These are phyloP conservation scores for Vitis hybrid DNA, from an alignment of 177 flowering plant species.

Conservation along the genomic window DNA sequence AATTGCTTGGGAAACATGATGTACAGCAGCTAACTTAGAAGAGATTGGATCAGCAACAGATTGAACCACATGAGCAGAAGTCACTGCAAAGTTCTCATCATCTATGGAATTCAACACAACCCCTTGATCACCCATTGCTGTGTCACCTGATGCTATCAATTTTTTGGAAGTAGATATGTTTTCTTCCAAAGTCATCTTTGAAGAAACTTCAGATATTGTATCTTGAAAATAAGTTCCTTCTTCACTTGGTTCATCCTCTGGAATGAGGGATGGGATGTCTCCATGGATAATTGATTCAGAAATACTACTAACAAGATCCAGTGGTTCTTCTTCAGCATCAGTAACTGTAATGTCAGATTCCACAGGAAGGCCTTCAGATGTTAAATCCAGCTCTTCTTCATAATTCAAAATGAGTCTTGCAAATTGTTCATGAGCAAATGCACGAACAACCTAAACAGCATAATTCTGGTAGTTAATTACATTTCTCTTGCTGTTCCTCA, in stretches of 20 bases:
- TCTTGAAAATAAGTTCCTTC: conserved; percentile 22
- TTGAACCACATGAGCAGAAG: conserved; percentile 38
- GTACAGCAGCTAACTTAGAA: conserved; percentile 86
- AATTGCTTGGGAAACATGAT: conserved; percentile 96
- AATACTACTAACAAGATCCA: conserved; percentile 34
- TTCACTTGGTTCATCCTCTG: conserved; percentile 20
- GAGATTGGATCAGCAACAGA: conserved; percentile 75
- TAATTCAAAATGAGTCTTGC: conserved; percentile 82
- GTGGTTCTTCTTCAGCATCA: conserved; percentile 59
- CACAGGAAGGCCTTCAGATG: conserved; percentile 49
- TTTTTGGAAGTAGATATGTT: conserved; percentile 24
- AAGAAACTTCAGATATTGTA: conserved; percentile 27
- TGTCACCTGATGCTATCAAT: conserved; percentile 16
- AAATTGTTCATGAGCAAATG: conserved; percentile 94
- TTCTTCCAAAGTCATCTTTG: conserved; percentile 25
- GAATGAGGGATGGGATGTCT: conserved; percentile 18
- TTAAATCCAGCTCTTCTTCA: conserved; percentile 64
- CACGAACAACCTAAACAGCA: conserved; percentile 77
- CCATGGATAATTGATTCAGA: conserved; percentile 44
- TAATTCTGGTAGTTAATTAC: conserved; percentile 5
- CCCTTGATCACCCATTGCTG: conserved; percentile 19
- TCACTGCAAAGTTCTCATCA: conserved; percentile 35
- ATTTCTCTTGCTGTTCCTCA: neutral
- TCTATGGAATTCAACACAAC: conserved; percentile 7
- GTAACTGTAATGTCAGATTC: conserved; percentile 57